These are phyloP conservation scores for Xanthoceras sorbifolium DNA, from an alignment of 345 rosid species.

Conservation along the genomic window DNA sequence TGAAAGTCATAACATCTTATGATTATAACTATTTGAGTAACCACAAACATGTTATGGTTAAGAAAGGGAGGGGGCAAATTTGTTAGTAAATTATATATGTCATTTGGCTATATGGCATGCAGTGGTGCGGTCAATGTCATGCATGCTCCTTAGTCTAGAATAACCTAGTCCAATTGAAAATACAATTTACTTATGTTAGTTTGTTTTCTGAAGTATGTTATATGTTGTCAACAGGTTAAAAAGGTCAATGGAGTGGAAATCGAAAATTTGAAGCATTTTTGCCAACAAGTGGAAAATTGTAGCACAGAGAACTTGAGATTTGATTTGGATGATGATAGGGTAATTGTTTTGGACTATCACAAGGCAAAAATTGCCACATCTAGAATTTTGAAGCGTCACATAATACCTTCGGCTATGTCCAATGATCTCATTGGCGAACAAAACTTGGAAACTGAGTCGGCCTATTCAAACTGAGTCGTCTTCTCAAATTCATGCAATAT, in stretches of 20 bases:
- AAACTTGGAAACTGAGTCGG: slow-evolving; percentile 11
- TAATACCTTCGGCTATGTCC: slow-evolving; percentile 69
- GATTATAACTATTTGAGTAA: too few relatives aligned
- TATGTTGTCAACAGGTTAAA: slow-evolving; percentile 62
- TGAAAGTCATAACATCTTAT: neutral
- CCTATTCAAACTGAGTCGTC: slow-evolving; percentile 10
- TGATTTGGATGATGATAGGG: slow-evolving; percentile 84
- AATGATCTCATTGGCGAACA: slow-evolving; percentile 48
- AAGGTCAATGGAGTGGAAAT: slow-evolving; percentile 69
- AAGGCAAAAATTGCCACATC: slow-evolving; percentile 66
- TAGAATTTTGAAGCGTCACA: slow-evolving; percentile 67
- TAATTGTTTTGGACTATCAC: slow-evolving; percentile 57
- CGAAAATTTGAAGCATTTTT: slow-evolving; percentile 72
- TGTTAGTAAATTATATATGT: too few relatives aligned
- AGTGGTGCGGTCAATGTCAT: neutral
- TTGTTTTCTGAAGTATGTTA: slow-evolving; percentile 10
- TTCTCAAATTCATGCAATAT: neutral
- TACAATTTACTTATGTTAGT: neutral
- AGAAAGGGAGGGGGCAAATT: too few relatives aligned
- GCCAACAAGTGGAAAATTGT: slow-evolving; percentile 65
- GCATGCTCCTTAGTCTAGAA: neutral
- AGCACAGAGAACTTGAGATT: slow-evolving; percentile 55
- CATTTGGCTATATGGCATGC: neutral
- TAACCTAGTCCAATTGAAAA: neutral
- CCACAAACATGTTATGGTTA: too few relatives aligned